Evolutionary conservation across 768 basidiomycete genomes (phyloP).

Genomic region (Termitomyces eurrhizus): DNA sequence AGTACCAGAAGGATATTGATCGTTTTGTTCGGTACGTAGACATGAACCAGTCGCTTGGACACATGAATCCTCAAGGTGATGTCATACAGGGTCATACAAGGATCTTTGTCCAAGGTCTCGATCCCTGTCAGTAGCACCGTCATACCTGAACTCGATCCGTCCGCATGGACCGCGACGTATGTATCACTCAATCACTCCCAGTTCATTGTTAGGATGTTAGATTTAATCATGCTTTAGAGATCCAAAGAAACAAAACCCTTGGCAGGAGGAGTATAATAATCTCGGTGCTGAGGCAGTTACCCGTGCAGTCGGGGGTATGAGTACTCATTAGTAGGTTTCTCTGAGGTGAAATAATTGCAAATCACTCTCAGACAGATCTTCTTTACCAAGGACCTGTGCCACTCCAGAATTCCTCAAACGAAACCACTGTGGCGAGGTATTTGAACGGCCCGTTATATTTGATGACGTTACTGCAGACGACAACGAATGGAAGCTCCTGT

Average conservation of each 20-base stretch:
- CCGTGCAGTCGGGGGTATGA: slow-evolving; percentile 8
- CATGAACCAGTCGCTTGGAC: too few species aligned
- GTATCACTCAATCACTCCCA: too few species aligned
- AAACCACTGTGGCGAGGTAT: neutral
- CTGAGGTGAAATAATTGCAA: neutral
- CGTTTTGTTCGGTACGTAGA: too few species aligned
- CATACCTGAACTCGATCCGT: neutral
- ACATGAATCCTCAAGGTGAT: neutral
- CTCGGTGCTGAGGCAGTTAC: neutral
- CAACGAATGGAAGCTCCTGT: neutral
- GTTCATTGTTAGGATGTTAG: too few species aligned
- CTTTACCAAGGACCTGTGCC: neutral
- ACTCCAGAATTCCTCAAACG: neutral
- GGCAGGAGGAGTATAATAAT: neutral
- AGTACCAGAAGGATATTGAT: too few species aligned
- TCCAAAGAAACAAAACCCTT: neutral
- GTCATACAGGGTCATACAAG: neutral
- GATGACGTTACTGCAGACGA: neutral
- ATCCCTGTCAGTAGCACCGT: neutral
- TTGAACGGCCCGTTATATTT: neutral
- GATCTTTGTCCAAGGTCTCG: neutral
- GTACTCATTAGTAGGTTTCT: slow-evolving; percentile 4
- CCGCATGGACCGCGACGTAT: neutral
- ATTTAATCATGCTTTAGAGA: neutral
- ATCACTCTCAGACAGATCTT: neutral